Evolutionary conservation across 2,329 filamentous ascomycete genomes (phyloP).

Genomic region (Claviceps sp.): DNA sequence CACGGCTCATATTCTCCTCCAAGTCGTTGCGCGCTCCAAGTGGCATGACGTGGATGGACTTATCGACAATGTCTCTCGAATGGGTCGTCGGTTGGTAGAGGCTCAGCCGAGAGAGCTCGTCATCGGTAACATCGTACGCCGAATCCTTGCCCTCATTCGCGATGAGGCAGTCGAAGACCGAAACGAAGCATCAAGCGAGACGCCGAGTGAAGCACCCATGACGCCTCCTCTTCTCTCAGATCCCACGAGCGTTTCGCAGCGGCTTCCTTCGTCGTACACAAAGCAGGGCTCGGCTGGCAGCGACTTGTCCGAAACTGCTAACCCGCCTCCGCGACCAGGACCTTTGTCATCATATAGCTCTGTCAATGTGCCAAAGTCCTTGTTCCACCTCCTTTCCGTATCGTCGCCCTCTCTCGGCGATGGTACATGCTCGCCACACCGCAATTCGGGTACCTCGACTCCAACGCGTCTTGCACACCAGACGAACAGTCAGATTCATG

Average conservation of each 20-base stretch:
- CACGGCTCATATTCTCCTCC: conserved; percentile 76
- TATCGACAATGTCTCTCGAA: conserved; percentile 64
- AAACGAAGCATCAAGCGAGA: conserved; percentile 50
- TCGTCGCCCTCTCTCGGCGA: conserved; percentile 36
- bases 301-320: conserved; percentile 15
- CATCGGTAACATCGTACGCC: conserved; percentile 85
- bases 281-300: conserved; percentile 22
- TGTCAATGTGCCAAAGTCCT: conserved; percentile 57
- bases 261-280: conserved; percentile 18
- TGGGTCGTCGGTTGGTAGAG: conserved; percentile 64
- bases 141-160: conserved; percentile 79
- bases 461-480: conserved; percentile 25
- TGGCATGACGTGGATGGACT: conserved; percentile 67
- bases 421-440: conserved; percentile 29
- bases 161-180: conserved; percentile 78
- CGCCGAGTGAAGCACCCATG: conserved; percentile 33
- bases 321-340: conserved; percentile 37
- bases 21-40: conserved; percentile 71
- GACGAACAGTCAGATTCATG: conserved; percentile 39
- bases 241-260: conserved; percentile 16
- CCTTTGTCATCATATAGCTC: conserved; percentile 49
- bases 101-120: conserved; percentile 85
- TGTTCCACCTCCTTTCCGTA: conserved; percentile 79
- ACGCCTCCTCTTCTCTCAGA: conserved; percentile 27
- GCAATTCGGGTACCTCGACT: conserved; percentile 36